Conservation (phyloP, 2,329 filamentous ascomycete genomes). For the Penicillium glabrum region DNA sequence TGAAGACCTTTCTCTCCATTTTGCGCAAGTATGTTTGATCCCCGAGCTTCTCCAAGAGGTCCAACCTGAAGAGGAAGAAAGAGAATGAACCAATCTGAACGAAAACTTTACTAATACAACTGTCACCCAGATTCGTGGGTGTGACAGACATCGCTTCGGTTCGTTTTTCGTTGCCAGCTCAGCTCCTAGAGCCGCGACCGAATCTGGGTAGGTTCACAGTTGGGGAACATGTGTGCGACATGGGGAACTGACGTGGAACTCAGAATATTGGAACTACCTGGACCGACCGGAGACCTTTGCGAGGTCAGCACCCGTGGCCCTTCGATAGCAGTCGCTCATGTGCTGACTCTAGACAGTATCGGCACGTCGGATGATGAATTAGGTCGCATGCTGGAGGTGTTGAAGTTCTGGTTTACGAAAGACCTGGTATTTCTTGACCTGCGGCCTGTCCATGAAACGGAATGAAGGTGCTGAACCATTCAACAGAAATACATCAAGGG, state of each 20-base stretch:
- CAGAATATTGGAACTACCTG: constrained; percentile 98
- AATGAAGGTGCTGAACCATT: constrained; percentile 16
- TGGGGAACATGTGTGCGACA: background rate
- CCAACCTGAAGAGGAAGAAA: background rate
- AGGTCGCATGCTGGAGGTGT: constrained; percentile 89
- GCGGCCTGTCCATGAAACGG: background rate
- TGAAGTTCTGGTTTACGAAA: constrained; percentile 99
- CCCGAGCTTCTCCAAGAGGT: background rate
- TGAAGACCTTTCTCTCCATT: constrained; percentile 85
- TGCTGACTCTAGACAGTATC: constrained; percentile 55
- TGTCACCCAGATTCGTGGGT: constrained; percentile 75
- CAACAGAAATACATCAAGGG: constrained; percentile 91
- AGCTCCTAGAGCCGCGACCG: constrained; percentile 91
- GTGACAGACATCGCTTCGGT: constrained; percentile 94
- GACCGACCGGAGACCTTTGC: constrained; percentile 90
- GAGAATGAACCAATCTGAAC: background rate
- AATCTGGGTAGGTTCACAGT: constrained; percentile 66
- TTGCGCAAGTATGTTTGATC: constrained; percentile 71
- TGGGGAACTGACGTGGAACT: constrained; percentile 15
- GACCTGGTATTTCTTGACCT: constrained; percentile 62
- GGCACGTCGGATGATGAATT: constrained; percentile 89
- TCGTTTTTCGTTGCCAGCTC: constrained; percentile 91
- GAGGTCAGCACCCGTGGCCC: constrained; percentile 46
- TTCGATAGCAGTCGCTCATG: constrained; percentile 16
- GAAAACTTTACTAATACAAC: constrained; percentile 10